phyloP scores from a whole-genome alignment of 148 eudicot genomes.

The Nepenthes gracilis region DNA sequence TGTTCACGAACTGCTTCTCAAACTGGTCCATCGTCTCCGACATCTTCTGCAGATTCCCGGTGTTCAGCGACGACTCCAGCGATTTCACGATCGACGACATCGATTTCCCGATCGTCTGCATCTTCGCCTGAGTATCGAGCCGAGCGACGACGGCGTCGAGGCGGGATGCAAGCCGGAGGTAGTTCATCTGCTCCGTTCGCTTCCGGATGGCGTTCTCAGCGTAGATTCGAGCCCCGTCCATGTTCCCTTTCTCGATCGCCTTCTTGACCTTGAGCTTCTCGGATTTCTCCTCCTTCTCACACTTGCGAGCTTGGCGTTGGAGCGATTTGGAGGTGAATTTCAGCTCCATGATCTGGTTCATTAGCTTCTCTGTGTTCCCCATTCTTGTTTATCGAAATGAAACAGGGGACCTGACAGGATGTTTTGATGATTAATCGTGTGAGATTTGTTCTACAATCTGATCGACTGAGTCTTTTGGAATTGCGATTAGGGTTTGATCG shows the following conservation, averaged over 20 bases:
- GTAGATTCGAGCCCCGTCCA: slow-evolving; percentile 12
- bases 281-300: slow-evolving; percentile 14
- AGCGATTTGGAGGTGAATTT: slow-evolving; percentile 14
- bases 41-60: slow-evolving; percentile 15
- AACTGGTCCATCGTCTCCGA: slow-evolving; percentile 12
- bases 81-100: slow-evolving; percentile 14
- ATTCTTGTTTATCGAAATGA: neutral
- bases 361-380: slow-evolving; percentile 7
- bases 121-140: slow-evolving; percentile 16
- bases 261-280: slow-evolving; percentile 14
- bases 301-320: slow-evolving; percentile 14
- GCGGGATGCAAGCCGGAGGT: slow-evolving; percentile 14
- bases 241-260: slow-evolving; percentile 12
- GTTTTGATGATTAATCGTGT: no score
- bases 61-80: slow-evolving; percentile 10
- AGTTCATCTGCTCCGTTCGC: slow-evolving; percentile 13
- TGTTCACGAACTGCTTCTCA: slow-evolving; percentile 14
- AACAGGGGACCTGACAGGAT: no score
- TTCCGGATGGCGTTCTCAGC: slow-evolving; percentile 16
- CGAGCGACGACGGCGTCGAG: slow-evolving; percentile 6
- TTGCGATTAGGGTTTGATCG: no score
- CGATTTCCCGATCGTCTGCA: slow-evolving; percentile 9
- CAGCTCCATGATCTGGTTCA: slow-evolving; percentile 16
- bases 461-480: no score
- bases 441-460: no score